phyloP scores from a whole-genome alignment of 2,329 filamentous ascomycete species.

The Grosmannia huntii region DNA sequence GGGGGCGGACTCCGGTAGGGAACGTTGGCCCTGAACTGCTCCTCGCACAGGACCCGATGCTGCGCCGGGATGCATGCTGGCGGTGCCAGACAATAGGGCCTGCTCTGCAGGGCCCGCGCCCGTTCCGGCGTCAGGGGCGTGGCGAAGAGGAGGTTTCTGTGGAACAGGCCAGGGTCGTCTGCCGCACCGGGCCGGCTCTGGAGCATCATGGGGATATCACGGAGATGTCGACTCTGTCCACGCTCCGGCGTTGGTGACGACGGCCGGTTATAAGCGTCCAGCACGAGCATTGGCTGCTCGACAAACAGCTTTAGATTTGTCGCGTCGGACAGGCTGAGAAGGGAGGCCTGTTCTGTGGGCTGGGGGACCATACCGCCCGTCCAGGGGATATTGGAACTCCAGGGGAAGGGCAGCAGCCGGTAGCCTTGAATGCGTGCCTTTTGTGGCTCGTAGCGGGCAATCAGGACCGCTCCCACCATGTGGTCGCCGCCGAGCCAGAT shows the following conservation, averaged over 20 bases:
- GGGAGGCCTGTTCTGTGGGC: not conserved
- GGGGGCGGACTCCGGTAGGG: too few relatives aligned
- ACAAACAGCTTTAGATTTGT: not conserved
- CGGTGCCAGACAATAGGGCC: conserved; percentile 55
- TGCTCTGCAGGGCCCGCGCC: conserved; percentile 17
- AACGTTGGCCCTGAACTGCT: too few relatives aligned
- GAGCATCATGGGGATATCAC: conserved; percentile 40
- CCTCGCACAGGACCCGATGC: conserved; percentile 30
- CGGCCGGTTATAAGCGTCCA: not conserved
- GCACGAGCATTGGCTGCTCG: not conserved
- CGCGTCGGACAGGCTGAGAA: not conserved
- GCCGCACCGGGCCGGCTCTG: conserved; percentile 18
- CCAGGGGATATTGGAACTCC: not conserved
- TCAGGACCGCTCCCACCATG: conserved; percentile 59
- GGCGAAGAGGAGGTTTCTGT: conserved; percentile 57
- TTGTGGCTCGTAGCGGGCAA: conserved; percentile 63
- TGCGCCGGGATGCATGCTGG: conserved; percentile 54
- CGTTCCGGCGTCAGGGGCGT: conserved; percentile 29
- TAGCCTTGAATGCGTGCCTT: conserved; percentile 71
- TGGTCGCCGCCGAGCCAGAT: conserved; percentile 75
- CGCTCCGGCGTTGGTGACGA: too few relatives aligned
- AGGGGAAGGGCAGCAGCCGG: conserved; percentile 37
- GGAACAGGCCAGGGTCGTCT: conserved; percentile 24
- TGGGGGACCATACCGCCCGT: too few relatives aligned
- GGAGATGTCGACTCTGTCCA: conserved; percentile 18